phyloP scores from a whole-genome alignment of 164 flowering plant species.

The Tetrastigma voinierianum region DNA sequence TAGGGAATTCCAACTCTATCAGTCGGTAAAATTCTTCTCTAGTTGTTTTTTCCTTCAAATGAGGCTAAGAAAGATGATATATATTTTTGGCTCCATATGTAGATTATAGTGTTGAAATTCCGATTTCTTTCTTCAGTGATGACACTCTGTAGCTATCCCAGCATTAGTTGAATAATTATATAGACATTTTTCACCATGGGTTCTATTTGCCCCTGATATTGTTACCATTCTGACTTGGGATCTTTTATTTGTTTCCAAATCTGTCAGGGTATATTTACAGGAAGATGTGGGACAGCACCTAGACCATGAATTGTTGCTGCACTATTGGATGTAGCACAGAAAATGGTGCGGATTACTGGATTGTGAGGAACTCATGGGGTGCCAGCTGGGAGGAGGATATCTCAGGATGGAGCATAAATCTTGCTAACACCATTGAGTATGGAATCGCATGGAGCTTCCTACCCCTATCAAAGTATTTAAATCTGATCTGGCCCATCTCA shows the following conservation, averaged over 20 bases:
- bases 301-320: conserved; percentile 92
- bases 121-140: not conserved
- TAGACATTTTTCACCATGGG: not conserved
- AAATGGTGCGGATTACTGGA: conserved; percentile 79
- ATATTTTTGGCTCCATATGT: no score
- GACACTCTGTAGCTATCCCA: not conserved
- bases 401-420: conserved; percentile 73
- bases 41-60: not conserved
- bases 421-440: conserved; percentile 41
- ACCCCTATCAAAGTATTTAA: conserved; percentile 76
- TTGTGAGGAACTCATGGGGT: conserved; percentile 96
- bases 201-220: not conserved
- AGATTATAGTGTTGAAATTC: no score
- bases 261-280: conserved; percentile 77
- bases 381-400: conserved; percentile 90
- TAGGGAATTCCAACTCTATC: conserved; percentile 67
- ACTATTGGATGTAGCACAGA: conserved; percentile 92
- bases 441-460: conserved; percentile 89
- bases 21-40: conserved; percentile 35
- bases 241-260: not conserved
- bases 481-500: conserved; percentile 95
- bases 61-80: not conserved
- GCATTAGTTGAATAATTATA: not conserved
- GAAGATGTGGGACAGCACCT: conserved; percentile 69
- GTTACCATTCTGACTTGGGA: not conserved